These are phyloP conservation scores for Fusarium protoensiforme DNA, from an alignment of 2,329 filamentous ascomycete genomes.

Conservation along the genomic window DNA sequence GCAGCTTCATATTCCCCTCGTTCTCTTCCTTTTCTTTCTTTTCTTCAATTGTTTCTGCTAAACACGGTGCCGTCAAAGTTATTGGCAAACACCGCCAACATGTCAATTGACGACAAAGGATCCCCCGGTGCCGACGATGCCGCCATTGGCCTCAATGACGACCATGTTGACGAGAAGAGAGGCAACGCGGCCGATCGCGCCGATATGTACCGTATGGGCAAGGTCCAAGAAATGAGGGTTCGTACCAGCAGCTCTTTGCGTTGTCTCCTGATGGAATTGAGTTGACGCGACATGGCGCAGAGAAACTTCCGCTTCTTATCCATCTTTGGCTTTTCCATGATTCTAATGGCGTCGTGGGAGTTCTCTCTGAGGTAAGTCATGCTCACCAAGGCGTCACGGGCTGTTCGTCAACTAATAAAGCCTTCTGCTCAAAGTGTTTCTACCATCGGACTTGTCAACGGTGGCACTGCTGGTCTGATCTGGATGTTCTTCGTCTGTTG, in stretches of 20 bases:
- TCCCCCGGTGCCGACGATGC: slow-evolving; percentile 7
- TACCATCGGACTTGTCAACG: slow-evolving; percentile 48
- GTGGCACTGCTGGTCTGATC: slow-evolving; percentile 58
- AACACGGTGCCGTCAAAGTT: neutral
- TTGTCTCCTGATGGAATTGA: neutral
- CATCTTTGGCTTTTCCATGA: slow-evolving; percentile 60
- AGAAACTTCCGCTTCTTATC: slow-evolving; percentile 58
- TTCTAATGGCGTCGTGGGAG: slow-evolving; percentile 59
- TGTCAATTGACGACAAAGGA: slow-evolving; percentile 26
- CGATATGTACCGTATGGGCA: slow-evolving; percentile 40
- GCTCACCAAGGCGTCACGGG: fast-evolving
- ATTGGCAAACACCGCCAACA: neutral
- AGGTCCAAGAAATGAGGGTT: slow-evolving; percentile 37
- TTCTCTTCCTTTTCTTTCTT: neutral
- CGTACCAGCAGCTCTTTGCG: neutral
- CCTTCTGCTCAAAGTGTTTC: slow-evolving; percentile 14
- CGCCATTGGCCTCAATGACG: neutral
- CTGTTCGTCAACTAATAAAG: neutral
- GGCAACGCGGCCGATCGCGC: slow-evolving; percentile 35
- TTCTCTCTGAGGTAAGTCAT: slow-evolving; percentile 49
- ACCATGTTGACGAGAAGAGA: slow-evolving; percentile 33
- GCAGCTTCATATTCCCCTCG: neutral
- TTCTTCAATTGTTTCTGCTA: neutral
- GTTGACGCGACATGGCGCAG: slow-evolving; percentile 25
- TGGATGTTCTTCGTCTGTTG: slow-evolving; percentile 56